These are phyloP conservation scores for Lithohypha guttulata DNA, from an alignment of 2,329 filamentous ascomycete genomes.

Conservation along the genomic window DNA sequence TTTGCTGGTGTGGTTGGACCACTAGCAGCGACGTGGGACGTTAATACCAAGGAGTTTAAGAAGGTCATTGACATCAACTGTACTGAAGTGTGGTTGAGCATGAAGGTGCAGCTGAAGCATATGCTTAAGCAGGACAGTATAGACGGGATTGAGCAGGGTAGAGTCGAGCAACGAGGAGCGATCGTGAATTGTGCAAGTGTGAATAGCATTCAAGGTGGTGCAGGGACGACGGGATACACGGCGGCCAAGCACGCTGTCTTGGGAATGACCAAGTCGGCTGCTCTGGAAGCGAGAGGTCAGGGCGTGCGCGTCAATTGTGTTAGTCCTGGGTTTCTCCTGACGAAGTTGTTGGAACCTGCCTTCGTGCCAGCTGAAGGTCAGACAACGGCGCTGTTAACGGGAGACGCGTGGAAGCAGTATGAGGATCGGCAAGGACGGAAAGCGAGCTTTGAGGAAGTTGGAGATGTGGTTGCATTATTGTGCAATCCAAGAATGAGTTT, in stretches of 20 bases:
- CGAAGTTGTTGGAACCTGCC: slow-evolving; percentile 15
- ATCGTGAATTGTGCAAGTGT: slow-evolving; percentile 35
- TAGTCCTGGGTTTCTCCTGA: slow-evolving; percentile 15
- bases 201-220: slow-evolving; percentile 16
- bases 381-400: neutral
- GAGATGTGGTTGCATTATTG: slow-evolving; percentile 16
- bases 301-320: slow-evolving; percentile 14
- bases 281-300: slow-evolving; percentile 13
- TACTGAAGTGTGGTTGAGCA: slow-evolving; percentile 90
- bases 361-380: slow-evolving; percentile 8
- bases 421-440: slow-evolving; percentile 16
- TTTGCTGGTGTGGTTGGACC: slow-evolving; percentile 64
- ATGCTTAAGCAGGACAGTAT: slow-evolving; percentile 18
- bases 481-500: slow-evolving; percentile 15
- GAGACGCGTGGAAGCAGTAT: slow-evolving; percentile 12
- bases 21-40: slow-evolving; percentile 9
- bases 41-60: slow-evolving; percentile 72
- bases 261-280: slow-evolving; percentile 16
- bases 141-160: slow-evolving; percentile 14
- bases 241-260: slow-evolving; percentile 17
- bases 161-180: slow-evolving; percentile 12
- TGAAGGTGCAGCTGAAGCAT: no score
- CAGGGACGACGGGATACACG: slow-evolving; percentile 14
- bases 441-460: slow-evolving; percentile 15
- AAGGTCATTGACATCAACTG: slow-evolving; percentile 88